phyloP scores from a whole-genome alignment of 1,139 yeast species.

The Sugiyamaella sp. region DNA sequence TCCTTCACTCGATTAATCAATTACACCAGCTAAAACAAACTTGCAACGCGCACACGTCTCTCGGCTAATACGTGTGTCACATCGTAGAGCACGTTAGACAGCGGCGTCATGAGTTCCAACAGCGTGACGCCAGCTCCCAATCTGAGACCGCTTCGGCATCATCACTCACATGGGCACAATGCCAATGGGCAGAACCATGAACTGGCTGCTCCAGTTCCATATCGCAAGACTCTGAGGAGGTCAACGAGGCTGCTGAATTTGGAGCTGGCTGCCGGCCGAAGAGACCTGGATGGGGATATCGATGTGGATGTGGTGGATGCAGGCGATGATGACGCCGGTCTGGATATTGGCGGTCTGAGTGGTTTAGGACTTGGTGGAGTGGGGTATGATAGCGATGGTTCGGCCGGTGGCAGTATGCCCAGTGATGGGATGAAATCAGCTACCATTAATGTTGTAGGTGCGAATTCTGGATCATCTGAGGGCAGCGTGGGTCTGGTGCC shows the following conservation, averaged over 20 bases:
- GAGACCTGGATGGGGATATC: constrained; percentile 12
- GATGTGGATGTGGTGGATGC: not conserved
- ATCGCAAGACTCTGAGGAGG: constrained; percentile 39
- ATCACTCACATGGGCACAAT: not conserved
- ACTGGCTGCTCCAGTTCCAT: constrained; percentile 19
- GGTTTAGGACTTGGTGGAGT: not conserved
- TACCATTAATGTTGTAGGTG: too few relatives aligned
- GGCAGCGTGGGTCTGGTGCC: not conserved
- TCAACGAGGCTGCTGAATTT: constrained; percentile 47
- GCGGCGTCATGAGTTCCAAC: constrained; percentile 7
- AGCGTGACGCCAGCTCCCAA: constrained; percentile 7
- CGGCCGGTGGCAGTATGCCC: not conserved
- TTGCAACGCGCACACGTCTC: too few relatives aligned
- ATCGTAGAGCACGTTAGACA: too few relatives aligned
- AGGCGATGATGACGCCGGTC: not conserved
- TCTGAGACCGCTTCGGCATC: constrained; percentile 15
- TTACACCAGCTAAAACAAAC: too few relatives aligned
- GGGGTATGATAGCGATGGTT: not conserved
- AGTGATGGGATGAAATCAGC: too few relatives aligned
- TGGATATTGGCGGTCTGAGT: not conserved
- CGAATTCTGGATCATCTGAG: too few relatives aligned
- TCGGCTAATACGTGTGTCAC: too few relatives aligned
- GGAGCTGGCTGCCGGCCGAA: constrained; percentile 39
- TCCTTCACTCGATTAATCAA: too few relatives aligned
- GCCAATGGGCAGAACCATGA: not conserved